These are phyloP conservation scores for Xylaria bambusicola DNA, from an alignment of 495 filamentous ascomycete species.

Conservation along the genomic window DNA sequence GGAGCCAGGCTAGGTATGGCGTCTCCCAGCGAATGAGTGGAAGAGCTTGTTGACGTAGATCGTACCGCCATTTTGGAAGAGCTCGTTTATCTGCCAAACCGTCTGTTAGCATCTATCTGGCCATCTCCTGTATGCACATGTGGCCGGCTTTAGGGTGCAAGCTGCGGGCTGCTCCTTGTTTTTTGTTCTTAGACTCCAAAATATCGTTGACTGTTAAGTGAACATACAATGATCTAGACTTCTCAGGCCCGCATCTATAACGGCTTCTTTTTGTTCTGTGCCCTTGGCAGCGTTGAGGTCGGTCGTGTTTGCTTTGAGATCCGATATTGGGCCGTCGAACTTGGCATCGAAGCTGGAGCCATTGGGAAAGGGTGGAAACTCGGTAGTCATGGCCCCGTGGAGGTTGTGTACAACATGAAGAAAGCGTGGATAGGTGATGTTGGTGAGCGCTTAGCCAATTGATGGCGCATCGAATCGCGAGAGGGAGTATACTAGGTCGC, in stretches of 20 bases:
- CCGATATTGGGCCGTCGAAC: slow-evolving; percentile 7
- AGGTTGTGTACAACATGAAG: slow-evolving; percentile 11
- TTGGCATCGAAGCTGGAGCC: slow-evolving; percentile 14
- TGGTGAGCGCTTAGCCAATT: slow-evolving; percentile 4
- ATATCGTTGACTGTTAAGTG: slow-evolving; percentile 4
- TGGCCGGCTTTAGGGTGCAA: too few relatives aligned
- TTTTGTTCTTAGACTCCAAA: too few relatives aligned
- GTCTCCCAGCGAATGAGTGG: slow-evolving; percentile 94
- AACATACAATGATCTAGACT: slow-evolving; percentile 76
- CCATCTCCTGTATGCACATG: too few relatives aligned
- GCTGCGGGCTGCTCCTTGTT: too few relatives aligned
- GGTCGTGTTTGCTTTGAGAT: slow-evolving; percentile 15
- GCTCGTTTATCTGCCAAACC: slow-evolving; percentile 69
- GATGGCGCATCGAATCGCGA: slow-evolving; percentile 17
- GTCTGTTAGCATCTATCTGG: slow-evolving; percentile 20
- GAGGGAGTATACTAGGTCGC: background rate
- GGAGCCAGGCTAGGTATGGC: slow-evolving; percentile 83
- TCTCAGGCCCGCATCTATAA: slow-evolving; percentile 71
- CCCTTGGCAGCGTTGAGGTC: background rate
- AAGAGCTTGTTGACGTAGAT: slow-evolving; percentile 74
- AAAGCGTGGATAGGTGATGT: background rate
- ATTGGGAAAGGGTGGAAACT: slow-evolving; percentile 20
- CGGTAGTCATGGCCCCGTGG: slow-evolving; percentile 19
- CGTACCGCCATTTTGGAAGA: slow-evolving; percentile 88
- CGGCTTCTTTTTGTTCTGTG: slow-evolving; percentile 34